Evolutionary conservation across 129 eudicot genomes (phyloP).

Genomic region (Tanacetum coccineum): DNA sequence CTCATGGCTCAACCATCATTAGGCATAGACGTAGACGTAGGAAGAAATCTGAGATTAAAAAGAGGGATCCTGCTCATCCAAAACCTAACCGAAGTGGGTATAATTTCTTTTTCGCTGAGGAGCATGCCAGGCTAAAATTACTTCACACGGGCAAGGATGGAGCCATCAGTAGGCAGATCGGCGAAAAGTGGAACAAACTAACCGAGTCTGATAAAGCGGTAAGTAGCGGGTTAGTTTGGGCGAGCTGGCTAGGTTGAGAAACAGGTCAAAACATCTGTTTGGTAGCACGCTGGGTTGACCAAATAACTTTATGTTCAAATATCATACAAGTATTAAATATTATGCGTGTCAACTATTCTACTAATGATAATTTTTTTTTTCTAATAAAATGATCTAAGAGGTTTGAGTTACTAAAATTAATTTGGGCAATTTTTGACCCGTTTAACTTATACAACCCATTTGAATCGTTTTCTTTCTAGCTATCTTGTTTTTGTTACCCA

Average conservation of each 20-base stretch:
- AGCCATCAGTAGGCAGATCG: conserved; percentile 85
- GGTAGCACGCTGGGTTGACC: too few relatives aligned
- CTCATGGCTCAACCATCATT: conserved; percentile 33
- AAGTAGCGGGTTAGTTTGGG: neutral
- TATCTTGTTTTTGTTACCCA: neutral
- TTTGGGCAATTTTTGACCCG: neutral
- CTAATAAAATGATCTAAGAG: neutral
- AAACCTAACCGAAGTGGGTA: conserved; percentile 96
- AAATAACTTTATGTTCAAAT: too few relatives aligned
- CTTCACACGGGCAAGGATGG: conserved; percentile 74
- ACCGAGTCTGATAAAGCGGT: conserved; percentile 62
- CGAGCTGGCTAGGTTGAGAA: neutral
- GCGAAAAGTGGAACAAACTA: conserved; percentile 84
- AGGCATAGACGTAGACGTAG: conserved; percentile 67
- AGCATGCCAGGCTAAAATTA: conserved; percentile 78
- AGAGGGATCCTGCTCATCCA: conserved; percentile 88
- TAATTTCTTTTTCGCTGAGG: conserved; percentile 92
- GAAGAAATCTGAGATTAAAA: conserved; percentile 79
- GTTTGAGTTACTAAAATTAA: neutral
- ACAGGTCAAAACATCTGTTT: neutral
- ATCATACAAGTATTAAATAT: too few relatives aligned
- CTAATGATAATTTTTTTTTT: neutral
- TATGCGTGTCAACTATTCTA: too few relatives aligned
- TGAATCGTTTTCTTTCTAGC: neutral
- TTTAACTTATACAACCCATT: neutral